Evolutionary conservation across 2,329 filamentous ascomycete genomes (phyloP).

Genomic region (Pestalotiopsis sp.): DNA sequence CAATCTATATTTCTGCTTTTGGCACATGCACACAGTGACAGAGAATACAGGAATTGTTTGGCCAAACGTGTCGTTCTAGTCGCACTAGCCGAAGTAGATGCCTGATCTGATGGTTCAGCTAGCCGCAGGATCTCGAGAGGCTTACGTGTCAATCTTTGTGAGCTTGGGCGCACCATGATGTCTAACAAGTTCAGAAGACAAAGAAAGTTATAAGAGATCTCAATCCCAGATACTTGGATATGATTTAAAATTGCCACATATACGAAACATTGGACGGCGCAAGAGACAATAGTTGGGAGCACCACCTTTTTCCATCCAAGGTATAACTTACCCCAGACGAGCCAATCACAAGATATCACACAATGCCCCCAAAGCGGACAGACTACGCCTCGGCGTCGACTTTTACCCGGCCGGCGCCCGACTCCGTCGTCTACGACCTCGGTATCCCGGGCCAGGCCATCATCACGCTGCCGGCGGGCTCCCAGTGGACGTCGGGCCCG

Average conservation of each 20-base stretch:
- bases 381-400: not conserved
- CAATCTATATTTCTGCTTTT: no score
- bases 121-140: not conserved
- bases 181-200: not conserved
- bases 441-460: conserved; percentile 38
- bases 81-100: not conserved
- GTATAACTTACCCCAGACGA: not conserved
- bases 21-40: no score
- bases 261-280: no score
- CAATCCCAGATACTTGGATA: no score
- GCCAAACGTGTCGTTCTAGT: not conserved
- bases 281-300: not conserved
- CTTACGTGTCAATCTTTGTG: not conserved
- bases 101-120: not conserved
- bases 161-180: not conserved
- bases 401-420: conserved; percentile 52
- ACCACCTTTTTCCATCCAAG: not conserved
- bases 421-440: conserved; percentile 62
- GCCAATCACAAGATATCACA: no score
- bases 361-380: not conserved
- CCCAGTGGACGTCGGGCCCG: conserved; percentile 53
- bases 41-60: not conserved
- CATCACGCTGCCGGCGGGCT: conserved; percentile 44
- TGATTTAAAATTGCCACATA: no score
- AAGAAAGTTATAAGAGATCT: not conserved